These are phyloP conservation scores for Parathielavia hyrcaniae DNA, from an alignment of 495 filamentous ascomycete genomes.

Conservation along the genomic window DNA sequence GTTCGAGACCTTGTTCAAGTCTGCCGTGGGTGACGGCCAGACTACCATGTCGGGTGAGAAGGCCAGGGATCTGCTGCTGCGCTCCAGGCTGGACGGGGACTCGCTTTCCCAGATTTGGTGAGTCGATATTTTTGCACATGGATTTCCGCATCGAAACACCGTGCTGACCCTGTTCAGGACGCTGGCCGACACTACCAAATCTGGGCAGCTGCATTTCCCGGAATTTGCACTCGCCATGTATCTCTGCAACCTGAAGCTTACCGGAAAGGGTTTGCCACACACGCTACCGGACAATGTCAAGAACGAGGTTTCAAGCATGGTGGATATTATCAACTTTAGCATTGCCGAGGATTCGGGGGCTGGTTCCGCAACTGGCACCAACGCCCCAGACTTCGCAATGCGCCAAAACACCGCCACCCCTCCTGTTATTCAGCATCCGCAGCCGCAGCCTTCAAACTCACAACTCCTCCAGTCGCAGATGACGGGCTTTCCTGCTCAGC, in stretches of 20 bases:
- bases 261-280: constrained; percentile 72
- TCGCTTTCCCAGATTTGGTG: constrained; percentile 85
- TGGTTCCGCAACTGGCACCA: constrained; percentile 48
- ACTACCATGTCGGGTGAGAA: constrained; percentile 88
- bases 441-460: constrained; percentile 71
- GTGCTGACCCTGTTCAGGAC: constrained; percentile 51
- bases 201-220: constrained; percentile 92
- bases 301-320: constrained; percentile 99
- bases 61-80: constrained; percentile 77
- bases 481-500: constrained; percentile 62
- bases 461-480: constrained; percentile 69
- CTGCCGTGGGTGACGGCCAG: constrained; percentile 75
- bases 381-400: constrained; percentile 71
- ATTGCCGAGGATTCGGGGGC: constrained; percentile 63
- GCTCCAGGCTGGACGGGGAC: constrained; percentile 77
- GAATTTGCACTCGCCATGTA: constrained; percentile 99
- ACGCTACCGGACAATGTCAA: constrained; percentile 74
- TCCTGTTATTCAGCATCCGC: constrained; percentile 78
- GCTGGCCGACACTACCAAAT: constrained; percentile 93
- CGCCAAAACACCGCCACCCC: constrained; percentile 58
- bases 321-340: constrained; percentile 97
- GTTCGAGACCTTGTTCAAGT: constrained; percentile 97
- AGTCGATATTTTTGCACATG: constrained; percentile 15
- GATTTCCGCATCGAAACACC: background rate
- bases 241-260: constrained; percentile 87